Evolutionary conservation across 768 basidiomycete species (phyloP).

Genomic region (Amanita rubescens): DNA sequence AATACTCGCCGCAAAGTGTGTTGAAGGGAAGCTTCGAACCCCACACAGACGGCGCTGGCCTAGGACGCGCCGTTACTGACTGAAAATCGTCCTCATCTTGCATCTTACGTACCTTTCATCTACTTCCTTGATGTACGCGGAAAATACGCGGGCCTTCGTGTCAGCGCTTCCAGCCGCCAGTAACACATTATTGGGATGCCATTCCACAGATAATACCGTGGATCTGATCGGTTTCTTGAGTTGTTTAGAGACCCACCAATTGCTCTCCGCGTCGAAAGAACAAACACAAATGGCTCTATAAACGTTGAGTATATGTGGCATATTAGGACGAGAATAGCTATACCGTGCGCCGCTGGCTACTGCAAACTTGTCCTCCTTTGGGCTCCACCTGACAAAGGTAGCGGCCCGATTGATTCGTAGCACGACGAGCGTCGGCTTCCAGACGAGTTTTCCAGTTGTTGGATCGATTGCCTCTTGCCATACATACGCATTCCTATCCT

Average conservation of each 20-base stretch:
- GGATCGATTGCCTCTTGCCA: constrained; percentile 83
- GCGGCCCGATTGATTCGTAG: constrained; percentile 94
- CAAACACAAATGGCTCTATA: constrained; percentile 88
- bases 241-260: constrained; percentile 98
- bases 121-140: constrained; percentile 97
- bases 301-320: background rate
- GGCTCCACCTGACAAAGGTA: constrained; percentile 93
- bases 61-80: constrained; percentile 22
- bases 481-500: constrained; percentile 98
- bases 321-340: constrained; percentile 6
- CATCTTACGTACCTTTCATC: constrained; percentile 66
- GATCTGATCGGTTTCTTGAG: constrained; percentile 97
- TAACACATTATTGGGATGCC: constrained; percentile 99
- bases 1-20: constrained; percentile 92
- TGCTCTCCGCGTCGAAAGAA: constrained; percentile 94
- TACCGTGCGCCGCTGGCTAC: constrained; percentile 95
- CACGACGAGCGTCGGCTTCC: constrained; percentile 97
- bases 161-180: constrained; percentile 97
- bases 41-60: constrained; percentile 88
- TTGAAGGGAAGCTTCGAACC: constrained; percentile 98
- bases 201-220: constrained; percentile 90
- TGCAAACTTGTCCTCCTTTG: constrained; percentile 97
- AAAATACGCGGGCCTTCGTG: constrained; percentile 96
- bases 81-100: background rate
- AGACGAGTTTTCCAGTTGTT: constrained; percentile 59